phyloP scores from a whole-genome alignment of 1,139 yeast genomes.

The Debaryomyces nepalensis region DNA sequence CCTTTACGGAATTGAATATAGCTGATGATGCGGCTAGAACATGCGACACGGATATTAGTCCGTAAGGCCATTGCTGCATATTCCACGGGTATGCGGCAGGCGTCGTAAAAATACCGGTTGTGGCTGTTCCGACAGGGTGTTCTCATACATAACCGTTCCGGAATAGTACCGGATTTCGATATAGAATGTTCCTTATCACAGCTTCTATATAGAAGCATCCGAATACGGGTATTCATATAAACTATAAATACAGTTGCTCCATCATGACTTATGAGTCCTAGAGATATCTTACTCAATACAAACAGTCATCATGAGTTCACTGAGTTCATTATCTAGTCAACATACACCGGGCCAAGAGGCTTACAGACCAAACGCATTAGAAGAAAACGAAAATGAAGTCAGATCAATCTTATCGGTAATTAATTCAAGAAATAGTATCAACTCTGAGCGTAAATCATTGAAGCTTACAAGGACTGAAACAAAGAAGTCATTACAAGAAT shows the following conservation, averaged over 20 bases:
- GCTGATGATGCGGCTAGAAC: slow-evolving; percentile 1
- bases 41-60: neutral
- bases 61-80: neutral
- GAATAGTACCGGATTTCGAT: neutral
- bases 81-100: slow-evolving; percentile 5
- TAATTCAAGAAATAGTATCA: slow-evolving; percentile 16
- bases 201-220: neutral
- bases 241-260: slow-evolving; percentile 2
- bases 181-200: neutral
- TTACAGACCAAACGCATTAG: slow-evolving; percentile 4
- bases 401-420: slow-evolving; percentile 41
- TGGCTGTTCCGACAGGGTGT: neutral
- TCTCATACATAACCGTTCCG: neutral
- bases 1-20: neutral
- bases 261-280: neutral
- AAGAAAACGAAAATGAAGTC: slow-evolving; percentile 38
- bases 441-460: slow-evolving; percentile 10
- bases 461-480: slow-evolving; percentile 61
- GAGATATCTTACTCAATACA: neutral
- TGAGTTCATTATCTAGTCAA: slow-evolving; percentile 3
- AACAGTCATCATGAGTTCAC: neutral
- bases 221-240: slow-evolving; percentile 7
- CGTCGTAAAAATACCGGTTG: slow-evolving; percentile 10
- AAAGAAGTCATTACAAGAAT: slow-evolving; percentile 62
- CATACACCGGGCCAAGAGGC: slow-evolving; percentile 1